These are phyloP conservation scores for Dentipellis sp. DNA, from an alignment of 768 basidiomycete species.

Conservation along the genomic window DNA sequence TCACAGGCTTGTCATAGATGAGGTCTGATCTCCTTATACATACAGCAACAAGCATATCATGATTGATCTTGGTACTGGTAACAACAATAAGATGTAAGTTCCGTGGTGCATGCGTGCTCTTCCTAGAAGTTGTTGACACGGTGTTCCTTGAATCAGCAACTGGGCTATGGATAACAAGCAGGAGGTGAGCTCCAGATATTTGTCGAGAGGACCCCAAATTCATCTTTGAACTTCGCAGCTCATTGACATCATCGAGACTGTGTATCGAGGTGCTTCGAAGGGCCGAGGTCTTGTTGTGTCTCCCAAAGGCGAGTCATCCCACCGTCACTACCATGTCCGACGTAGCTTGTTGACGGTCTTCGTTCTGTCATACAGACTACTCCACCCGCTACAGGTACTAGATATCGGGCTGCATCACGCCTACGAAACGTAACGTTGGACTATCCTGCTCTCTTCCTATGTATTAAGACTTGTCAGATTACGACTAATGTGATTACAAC, in stretches of 20 bases:
- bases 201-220: neutral
- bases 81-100: constrained; percentile 97
- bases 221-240: constrained; percentile 38
- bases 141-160: constrained; percentile 46
- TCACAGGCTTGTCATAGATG: neutral
- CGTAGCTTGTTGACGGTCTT: neutral
- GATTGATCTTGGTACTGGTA: constrained; percentile 99
- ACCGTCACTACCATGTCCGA: neutral
- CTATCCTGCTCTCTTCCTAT: neutral
- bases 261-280: constrained; percentile 95
- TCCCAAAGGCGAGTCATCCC: constrained; percentile 63
- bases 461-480: neutral
- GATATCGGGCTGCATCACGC: neutral
- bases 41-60: constrained; percentile 96
- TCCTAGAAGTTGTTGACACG: neutral
- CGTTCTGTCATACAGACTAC: constrained; percentile 42
- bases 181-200: constrained; percentile 48
- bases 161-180: constrained; percentile 99
- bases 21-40: constrained; percentile 6
- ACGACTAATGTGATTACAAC: neutral
- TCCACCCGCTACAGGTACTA: constrained; percentile 77
- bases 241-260: constrained; percentile 97
- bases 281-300: constrained; percentile 97
- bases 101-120: neutral
- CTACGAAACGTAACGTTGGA: neutral